Conservation (phyloP, 495 filamentous ascomycete species). For the Wilcoxina mikolae region DNA sequence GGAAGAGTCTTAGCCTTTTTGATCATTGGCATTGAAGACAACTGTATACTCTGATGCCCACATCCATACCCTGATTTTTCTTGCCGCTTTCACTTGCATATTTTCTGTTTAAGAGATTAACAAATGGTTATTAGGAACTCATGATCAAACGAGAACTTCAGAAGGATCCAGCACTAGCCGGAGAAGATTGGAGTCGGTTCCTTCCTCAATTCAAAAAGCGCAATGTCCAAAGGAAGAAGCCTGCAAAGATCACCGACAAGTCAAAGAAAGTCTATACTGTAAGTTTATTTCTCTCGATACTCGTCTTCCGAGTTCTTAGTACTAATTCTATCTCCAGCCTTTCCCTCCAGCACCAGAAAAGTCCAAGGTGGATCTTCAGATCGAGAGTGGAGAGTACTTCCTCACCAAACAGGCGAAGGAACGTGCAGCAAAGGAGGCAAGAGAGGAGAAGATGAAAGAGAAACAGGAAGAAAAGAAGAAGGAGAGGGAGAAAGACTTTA, state of each 20-base stretch:
- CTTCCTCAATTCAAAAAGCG: constrained; percentile 97
- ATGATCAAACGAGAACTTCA: constrained; percentile 99
- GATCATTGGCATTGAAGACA: constrained; percentile 7
- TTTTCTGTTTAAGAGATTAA: not conserved
- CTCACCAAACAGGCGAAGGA: constrained; percentile 82
- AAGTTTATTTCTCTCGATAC: constrained; percentile 9
- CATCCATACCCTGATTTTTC: not conserved
- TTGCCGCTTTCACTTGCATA: not conserved
- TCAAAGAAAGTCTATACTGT: constrained; percentile 76
- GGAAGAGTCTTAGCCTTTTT: constrained; percentile 10
- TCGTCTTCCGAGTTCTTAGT: constrained; percentile 29
- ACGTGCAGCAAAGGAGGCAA: constrained; percentile 58
- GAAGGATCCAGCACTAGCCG: constrained; percentile 74
- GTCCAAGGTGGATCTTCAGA: constrained; percentile 96
- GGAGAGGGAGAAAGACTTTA: constrained; percentile 68
- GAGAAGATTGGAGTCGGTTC: constrained; percentile 92
- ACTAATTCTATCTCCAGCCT: constrained; percentile 25
- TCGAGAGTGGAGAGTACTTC: constrained; percentile 97
- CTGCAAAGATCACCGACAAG: constrained; percentile 83
- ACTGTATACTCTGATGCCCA: constrained; percentile 10
- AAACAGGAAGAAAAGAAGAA: constrained; percentile 82
- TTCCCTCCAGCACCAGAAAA: constrained; percentile 64
- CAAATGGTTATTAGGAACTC: constrained; percentile 42
- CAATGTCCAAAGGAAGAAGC: constrained; percentile 67
- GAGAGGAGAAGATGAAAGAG: constrained; percentile 62